Percentiles rank a stretch among this genome's conserved stretches.
Evolutionary conservation across 2,329 filamentous ascomycete genomes (phyloP).

Genomic region (Colletotrichum camelliae): DNA sequence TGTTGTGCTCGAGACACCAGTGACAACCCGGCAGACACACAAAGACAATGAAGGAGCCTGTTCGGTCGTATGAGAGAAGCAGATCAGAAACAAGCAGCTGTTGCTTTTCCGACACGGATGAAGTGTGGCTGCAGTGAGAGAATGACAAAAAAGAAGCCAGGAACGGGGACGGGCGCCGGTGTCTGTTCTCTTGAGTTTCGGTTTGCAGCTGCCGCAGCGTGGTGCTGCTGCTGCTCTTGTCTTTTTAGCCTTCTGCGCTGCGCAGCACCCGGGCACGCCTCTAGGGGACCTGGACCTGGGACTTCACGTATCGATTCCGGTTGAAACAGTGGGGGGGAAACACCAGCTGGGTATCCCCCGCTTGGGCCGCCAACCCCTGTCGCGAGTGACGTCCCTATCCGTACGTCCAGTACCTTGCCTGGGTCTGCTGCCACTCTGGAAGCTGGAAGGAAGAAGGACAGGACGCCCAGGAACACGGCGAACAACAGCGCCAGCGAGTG

Average conservation of each 20-base stretch:
- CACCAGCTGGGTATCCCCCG: not conserved
- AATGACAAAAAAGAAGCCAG: not conserved
- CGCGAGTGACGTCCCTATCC: constrained; percentile 9
- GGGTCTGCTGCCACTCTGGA: not conserved
- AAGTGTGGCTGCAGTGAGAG: not conserved
- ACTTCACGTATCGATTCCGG: not conserved
- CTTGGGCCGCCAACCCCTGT: constrained; percentile 6
- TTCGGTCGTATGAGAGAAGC: not conserved
- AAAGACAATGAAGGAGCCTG: not conserved
- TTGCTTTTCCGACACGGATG: not conserved
- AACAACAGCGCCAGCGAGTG: not conserved
- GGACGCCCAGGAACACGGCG: not conserved
- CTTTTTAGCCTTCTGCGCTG: not conserved
- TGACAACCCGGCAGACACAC: not conserved
- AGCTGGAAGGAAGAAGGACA: not conserved
- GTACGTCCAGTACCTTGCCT: too few relatives aligned
- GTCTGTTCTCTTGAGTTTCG: constrained; percentile 18
- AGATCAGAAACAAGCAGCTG: not conserved
- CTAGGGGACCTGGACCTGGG: not conserved
- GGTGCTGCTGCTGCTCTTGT: not conserved
- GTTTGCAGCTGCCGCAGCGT: constrained; percentile 2
- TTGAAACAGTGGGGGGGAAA: constrained; percentile 13
- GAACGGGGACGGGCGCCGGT: not conserved
- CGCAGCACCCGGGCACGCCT: not conserved
- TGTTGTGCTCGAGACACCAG: not conserved